These are phyloP conservation scores for Arthrobotrys megalospora DNA, from an alignment of 2,329 filamentous ascomycete species.

Conservation along the genomic window DNA sequence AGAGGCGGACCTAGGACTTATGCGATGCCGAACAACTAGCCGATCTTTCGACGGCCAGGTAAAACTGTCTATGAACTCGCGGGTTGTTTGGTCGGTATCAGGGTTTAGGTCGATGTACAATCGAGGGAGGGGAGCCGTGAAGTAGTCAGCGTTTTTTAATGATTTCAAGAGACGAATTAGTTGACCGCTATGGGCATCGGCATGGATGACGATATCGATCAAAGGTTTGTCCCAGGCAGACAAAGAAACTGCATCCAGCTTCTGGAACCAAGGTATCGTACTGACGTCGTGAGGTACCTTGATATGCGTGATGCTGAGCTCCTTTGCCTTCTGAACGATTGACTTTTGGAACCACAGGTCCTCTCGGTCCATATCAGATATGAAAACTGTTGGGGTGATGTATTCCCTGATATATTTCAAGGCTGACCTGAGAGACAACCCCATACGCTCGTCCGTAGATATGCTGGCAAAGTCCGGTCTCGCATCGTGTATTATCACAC, in stretches of 20 bases:
- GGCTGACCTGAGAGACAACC: constrained; percentile 75
- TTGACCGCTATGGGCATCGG: constrained; percentile 79
- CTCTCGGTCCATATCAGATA: constrained; percentile 80
- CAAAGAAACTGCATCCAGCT: constrained; percentile 81
- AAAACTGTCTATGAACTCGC: constrained; percentile 76
- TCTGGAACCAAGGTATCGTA: constrained; percentile 82
- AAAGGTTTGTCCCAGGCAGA: constrained; percentile 83
- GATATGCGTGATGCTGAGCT: constrained; percentile 76
- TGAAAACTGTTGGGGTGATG: constrained; percentile 82
- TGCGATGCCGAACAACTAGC: constrained; percentile 81
- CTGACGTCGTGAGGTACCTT: constrained; percentile 78
- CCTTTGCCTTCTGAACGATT: constrained; percentile 72
- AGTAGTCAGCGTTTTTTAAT: constrained; percentile 81
- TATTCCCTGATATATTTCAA: constrained; percentile 80
- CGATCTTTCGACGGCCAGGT: constrained; percentile 77
- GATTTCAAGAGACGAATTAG: constrained; percentile 83
- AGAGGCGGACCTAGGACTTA: constrained; percentile 74
- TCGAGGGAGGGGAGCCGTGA: constrained; percentile 77
- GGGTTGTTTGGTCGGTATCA: constrained; percentile 75
- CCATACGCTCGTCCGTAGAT: constrained; percentile 80
- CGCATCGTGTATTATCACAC: constrained; percentile 78
- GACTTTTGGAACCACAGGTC: constrained; percentile 78
- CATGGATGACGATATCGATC: constrained; percentile 88
- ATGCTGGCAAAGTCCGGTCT: constrained; percentile 80
- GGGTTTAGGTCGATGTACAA: constrained; percentile 88